These are phyloP conservation scores for Penicillium nordicum DNA, from an alignment of 2,329 filamentous ascomycete species.

Conservation along the genomic window DNA sequence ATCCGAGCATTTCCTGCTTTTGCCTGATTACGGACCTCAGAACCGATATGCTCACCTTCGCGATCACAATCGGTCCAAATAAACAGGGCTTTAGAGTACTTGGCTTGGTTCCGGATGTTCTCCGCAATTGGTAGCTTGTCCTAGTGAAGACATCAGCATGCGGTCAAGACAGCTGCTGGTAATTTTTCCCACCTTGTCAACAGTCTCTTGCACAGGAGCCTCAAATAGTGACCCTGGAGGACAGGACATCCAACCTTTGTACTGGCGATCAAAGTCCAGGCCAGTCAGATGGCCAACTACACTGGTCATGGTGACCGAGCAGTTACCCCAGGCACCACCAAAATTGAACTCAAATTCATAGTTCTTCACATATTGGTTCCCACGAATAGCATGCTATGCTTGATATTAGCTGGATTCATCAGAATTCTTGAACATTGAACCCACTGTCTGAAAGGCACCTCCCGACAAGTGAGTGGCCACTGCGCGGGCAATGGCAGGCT, in stretches of 20 bases:
- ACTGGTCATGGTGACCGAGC: constrained; percentile 87
- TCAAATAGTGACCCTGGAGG: constrained; percentile 76
- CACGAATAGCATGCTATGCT: constrained; percentile 62
- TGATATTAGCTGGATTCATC: constrained; percentile 16
- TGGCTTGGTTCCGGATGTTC: constrained; percentile 80
- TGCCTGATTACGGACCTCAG: constrained; percentile 82
- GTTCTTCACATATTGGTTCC: constrained; percentile 82
- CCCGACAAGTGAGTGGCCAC: constrained; percentile 87
- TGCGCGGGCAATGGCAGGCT: constrained; percentile 93
- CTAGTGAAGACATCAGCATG: constrained; percentile 42
- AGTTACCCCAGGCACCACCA: constrained; percentile 72
- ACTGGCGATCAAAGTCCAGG: constrained; percentile 71
- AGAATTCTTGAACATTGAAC: constrained; percentile 29
- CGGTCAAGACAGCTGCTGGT: background rate
- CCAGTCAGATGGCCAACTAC: constrained; percentile 83
- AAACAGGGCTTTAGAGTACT: constrained; percentile 69
- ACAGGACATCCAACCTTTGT: constrained; percentile 76
- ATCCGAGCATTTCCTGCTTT: constrained; percentile 68
- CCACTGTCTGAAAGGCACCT: constrained; percentile 66
- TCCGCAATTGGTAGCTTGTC: constrained; percentile 76
- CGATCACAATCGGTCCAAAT: constrained; percentile 99
- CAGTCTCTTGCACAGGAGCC: constrained; percentile 66
- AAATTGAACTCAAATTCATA: constrained; percentile 92
- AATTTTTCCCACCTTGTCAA: constrained; percentile 57
- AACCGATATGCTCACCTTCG: constrained; percentile 93